Evolutionary conservation across 495 filamentous ascomycete species (phyloP), one percentile per base, ranked within the genome.

Genomic region (Pyronema omphalodes): DNA sequence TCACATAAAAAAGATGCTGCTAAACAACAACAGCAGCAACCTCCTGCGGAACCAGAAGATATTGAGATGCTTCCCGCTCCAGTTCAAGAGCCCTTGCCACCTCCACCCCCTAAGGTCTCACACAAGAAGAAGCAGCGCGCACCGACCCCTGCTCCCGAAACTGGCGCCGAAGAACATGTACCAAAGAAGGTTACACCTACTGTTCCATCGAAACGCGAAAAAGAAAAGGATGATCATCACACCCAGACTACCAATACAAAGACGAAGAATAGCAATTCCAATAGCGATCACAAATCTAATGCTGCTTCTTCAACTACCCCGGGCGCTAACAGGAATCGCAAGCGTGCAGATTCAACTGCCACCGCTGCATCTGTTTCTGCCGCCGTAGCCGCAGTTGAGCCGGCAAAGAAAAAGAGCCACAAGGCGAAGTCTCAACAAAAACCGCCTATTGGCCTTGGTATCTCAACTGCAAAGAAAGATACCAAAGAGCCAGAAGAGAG

Each of bases 401-500:
- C 35, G 8, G 55, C 44, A 23, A 37, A 51, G 33, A 63, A 56
- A 55, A 62, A 61, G 53, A 55, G 51, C 6, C 65, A 58, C 37
- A 58, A 62, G 35, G 51, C 57, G 12, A 56, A 58, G 17, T 50
- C 51, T 15, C 41, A 53, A 18, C 52, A 57, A 15, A 48, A 41
- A 36, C 48, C 59, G 34, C 50, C 50, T 8, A 36, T 50, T 12
- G 47, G 47, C 19, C 29, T 50, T 9, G 47, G 47, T n/a, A 50
- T 50, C 17, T 15, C 47, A 3, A 50, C 47, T 36, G 9, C 47
- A 18, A 66, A 57, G 7, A 60, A 67, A 17, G 66, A 60, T 14
- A 69, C 66, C 36, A 69, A 71, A 3, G 73, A 74, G 34, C 77
- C 75, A 0, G 78, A 81, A 40, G 78, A 75, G 2, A 80, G 81